Base-by-base conservation (phyloP, 352 stramenopile genomes). In the Pythium rishiriense region DNA sequence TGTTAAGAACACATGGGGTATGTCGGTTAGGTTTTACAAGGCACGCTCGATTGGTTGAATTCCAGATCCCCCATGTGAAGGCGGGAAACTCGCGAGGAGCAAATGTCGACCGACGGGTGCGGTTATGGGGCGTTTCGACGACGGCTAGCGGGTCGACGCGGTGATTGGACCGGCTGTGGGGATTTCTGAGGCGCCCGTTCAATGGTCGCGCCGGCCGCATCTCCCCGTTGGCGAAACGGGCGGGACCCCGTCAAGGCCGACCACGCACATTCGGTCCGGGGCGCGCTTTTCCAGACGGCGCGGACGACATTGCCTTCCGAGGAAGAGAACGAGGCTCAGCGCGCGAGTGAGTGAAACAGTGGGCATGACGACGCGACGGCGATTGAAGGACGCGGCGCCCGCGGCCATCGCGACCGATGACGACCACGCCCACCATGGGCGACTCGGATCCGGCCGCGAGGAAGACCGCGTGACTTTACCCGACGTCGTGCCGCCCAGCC, bases 391-490 rank as follows among this genome's bases (percentile, higher is more conserved):
- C 15, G 42, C 15, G 12, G 26, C 29, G 33, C 21, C 60, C 29
- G 10, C 51, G 24, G 60, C 58, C 22, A 50, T 61, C 39, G n/a
- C 29, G 21, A 47, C 35, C 1, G 61, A 62, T 33, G 41, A 56
- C 3, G 55, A 50, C 10, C 4, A 25, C 24, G 15, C 4, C 6
- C 33, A 17, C 8, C 35, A 29, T n/a, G n/a, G n/a, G n/a, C n/a
- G 25, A 33, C 6, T 33, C 31, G 22, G 11, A 10, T 19, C 11
- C 35, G 22, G 26, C 26, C 42, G 55, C n/a, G 55, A 62, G 3
- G 56, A 48, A 39, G 56, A 47, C 10, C 47, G 37, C 29, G 47
- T 56, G 58, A 56, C 39, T 47, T 39, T 64, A n/a, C 58, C 58
- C 12, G 58, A 53, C 2, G 58, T 57, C 24, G 42, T 55, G 31